Conservation (phyloP, 768 basidiomycete genomes). For the Dioszegia aurantiaca region DNA sequence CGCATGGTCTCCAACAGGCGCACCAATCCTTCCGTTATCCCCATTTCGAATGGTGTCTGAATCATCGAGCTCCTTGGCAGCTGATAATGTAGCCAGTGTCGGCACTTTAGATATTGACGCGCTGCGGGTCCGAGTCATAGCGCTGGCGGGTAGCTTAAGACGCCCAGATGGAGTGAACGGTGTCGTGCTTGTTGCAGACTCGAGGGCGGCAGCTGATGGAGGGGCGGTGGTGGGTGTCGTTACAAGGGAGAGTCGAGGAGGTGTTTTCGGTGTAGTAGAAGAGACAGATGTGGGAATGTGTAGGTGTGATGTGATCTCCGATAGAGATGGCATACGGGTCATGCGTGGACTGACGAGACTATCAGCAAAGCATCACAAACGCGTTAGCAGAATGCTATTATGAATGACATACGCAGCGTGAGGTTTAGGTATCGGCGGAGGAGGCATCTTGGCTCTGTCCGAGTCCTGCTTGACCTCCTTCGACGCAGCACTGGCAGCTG, state of each 20-base stretch:
- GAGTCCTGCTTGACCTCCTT: conserved; percentile 2
- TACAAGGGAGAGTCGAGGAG: conserved; percentile 12
- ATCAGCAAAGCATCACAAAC: neutral
- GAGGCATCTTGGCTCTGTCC: conserved; percentile 19
- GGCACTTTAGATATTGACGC: conserved; percentile 2
- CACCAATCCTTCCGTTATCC: too few relatives aligned
- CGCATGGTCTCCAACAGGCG: neutral
- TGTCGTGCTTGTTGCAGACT: conserved; percentile 1
- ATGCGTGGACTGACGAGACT: conserved; percentile 2
- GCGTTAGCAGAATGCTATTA: neutral
- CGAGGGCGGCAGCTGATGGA: neutral
- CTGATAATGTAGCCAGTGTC: conserved; percentile 2
- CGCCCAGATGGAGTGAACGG: conserved; percentile 10
- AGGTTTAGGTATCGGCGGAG: conserved; percentile 13
- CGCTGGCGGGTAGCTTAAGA: conserved; percentile 35
- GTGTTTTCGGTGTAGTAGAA: conserved; percentile 13
- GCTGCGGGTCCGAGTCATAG: conserved; percentile 34
- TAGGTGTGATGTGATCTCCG: conserved; percentile 11
- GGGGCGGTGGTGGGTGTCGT: conserved; percentile 16
- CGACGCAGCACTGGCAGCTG: neutral
- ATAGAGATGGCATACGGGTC: conserved; percentile 9
- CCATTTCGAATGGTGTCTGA: neutral
- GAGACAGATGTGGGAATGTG: conserved; percentile 16
- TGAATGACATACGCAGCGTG: neutral
- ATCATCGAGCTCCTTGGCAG: neutral